A percentile compares a stretch with the other conserved stretches of the same genome.
Conservation (phyloP, 2,329 filamentous ascomycete species). For the Arthrobotrys sphaeroides region DNA sequence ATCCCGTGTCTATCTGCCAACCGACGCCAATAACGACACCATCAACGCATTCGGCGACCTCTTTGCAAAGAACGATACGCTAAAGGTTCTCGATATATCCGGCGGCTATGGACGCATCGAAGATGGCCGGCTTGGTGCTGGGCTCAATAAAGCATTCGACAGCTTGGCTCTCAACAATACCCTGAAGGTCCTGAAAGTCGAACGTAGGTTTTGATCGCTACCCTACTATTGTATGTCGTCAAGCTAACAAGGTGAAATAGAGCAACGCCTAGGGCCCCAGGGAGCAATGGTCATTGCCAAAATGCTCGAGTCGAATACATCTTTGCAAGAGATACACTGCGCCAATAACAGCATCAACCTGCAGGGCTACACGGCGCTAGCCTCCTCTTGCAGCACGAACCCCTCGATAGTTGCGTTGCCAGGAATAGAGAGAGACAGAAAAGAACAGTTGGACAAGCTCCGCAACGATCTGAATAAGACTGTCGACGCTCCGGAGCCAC, state of each 20-base stretch:
- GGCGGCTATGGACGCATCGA: constrained; percentile 77
- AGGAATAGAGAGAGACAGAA: constrained; percentile 70
- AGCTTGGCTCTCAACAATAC: constrained; percentile 73
- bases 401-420: constrained; percentile 71
- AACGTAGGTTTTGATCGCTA: constrained; percentile 60
- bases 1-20: constrained; percentile 74
- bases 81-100: constrained; percentile 75
- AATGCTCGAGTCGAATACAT: constrained; percentile 72
- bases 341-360: constrained; percentile 77
- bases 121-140: constrained; percentile 74
- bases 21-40: constrained; percentile 74
- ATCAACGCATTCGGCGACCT: constrained; percentile 71
- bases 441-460: constrained; percentile 67
- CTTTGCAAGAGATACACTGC: constrained; percentile 73
- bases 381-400: constrained; percentile 75
- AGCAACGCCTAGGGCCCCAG: constrained; percentile 75
- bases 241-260: constrained; percentile 47
- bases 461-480: constrained; percentile 57
- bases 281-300: constrained; percentile 75
- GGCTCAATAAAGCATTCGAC: constrained; percentile 72
- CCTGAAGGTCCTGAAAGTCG: constrained; percentile 71
- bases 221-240: not conserved
- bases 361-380: constrained; percentile 74
- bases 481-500: constrained; percentile 30
- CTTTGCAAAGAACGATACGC: constrained; percentile 73